A percentile compares a stretch with the other conserved stretches of the same genome.
phyloP scores from a whole-genome alignment of 1,284 basidiomycete genomes.

The Ceratobasidium sp. region DNA sequence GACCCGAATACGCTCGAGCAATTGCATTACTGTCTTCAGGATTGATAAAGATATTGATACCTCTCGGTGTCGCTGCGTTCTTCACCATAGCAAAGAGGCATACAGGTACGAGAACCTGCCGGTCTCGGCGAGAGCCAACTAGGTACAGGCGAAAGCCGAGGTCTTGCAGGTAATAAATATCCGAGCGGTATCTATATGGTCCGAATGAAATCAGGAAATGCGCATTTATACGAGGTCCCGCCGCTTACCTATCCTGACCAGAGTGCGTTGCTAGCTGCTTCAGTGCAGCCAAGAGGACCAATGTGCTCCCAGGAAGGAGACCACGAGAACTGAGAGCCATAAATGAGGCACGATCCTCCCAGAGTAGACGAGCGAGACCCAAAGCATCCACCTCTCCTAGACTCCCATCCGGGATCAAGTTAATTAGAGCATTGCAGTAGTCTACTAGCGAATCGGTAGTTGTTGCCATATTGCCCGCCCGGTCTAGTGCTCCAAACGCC shows the following conservation, averaged over 20 bases:
- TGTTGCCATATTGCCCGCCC: background rate
- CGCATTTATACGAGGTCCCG: background rate
- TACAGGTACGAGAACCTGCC: background rate
- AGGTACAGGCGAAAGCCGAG: background rate
- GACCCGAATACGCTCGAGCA: background rate
- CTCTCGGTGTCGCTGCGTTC: background rate
- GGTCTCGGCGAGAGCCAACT: background rate
- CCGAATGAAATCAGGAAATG: background rate
- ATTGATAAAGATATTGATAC: background rate
- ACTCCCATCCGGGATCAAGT: too few relatives aligned
- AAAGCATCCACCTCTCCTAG: too few relatives aligned
- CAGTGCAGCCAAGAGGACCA: background rate
- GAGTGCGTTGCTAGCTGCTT: background rate
- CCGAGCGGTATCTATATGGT: background rate
- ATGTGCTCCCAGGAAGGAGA: background rate
- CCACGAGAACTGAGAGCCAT: background rate
- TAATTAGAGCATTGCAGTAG: background rate
- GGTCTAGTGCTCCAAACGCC: background rate
- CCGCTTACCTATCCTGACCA: background rate
- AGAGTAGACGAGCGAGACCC: too few relatives aligned
- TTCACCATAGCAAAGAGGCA: background rate
- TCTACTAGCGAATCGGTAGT: background rate
- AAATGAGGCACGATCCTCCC: background rate
- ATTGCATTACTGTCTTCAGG: background rate
- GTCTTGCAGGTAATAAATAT: background rate